phyloP scores from a whole-genome alignment of 73 alveolate species.

The Uronychia binucleata region DNA sequence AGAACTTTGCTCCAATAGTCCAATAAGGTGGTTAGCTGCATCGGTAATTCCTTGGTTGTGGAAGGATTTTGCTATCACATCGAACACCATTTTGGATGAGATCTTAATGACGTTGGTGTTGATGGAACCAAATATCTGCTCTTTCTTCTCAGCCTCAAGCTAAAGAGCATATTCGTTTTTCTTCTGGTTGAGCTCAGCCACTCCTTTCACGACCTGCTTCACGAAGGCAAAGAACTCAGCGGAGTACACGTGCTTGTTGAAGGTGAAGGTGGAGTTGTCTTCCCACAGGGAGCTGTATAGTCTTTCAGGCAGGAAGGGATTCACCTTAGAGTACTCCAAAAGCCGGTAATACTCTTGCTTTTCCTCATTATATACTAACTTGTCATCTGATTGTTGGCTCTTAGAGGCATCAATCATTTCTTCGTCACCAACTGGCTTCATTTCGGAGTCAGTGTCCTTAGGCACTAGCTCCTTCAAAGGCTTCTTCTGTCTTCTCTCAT shows the following conservation, averaged over 20 bases:
- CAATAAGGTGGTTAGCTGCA: background rate
- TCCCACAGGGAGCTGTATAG: slow-evolving; percentile 49
- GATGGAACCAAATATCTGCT: background rate
- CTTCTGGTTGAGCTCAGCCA: background rate
- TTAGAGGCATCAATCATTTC: too few species aligned
- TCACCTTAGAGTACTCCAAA: slow-evolving; percentile 20
- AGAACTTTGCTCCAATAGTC: background rate
- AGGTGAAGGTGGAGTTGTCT: slow-evolving; percentile 49
- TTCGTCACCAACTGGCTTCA: too few species aligned
- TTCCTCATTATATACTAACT: slow-evolving; percentile 10
- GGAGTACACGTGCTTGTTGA: slow-evolving; percentile 62
- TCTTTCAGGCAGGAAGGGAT: slow-evolving; percentile 35
- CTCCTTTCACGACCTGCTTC: slow-evolving; percentile 29
- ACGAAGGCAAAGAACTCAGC: slow-evolving; percentile 58
- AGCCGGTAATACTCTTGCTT: slow-evolving; percentile 44
- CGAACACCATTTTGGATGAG: slow-evolving; percentile 29
- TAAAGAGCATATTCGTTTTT: background rate
- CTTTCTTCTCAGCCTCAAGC: too few species aligned
- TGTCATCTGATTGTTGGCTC: too few species aligned
- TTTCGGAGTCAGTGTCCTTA: background rate
- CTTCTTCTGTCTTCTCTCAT: slow-evolving; percentile 78
- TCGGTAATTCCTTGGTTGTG: background rate
- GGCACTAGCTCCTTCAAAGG: slow-evolving; percentile 68
- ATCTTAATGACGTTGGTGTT: background rate
- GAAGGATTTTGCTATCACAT: background rate